These are phyloP conservation scores for Tylopilus vinaceipallidus DNA, from an alignment of 768 basidiomycete genomes.

Conservation along the genomic window DNA sequence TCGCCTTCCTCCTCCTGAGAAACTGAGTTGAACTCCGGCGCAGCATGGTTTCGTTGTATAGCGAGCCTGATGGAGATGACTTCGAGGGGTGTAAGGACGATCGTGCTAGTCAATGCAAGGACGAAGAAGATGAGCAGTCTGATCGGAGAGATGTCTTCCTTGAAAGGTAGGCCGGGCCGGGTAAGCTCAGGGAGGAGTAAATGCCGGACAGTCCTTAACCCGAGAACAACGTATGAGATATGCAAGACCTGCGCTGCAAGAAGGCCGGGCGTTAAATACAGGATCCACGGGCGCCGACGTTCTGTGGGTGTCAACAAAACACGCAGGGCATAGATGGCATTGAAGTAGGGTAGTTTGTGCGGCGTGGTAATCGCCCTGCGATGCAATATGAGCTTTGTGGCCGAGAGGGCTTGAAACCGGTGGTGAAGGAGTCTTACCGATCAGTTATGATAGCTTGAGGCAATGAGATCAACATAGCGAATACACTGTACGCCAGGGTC, in stretches of 20 bases:
- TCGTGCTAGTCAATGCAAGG: constrained; percentile 54
- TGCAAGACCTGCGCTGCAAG: constrained; percentile 43
- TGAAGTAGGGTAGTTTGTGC: constrained; percentile 66
- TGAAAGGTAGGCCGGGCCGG: constrained; percentile 31
- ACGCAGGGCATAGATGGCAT: constrained; percentile 56
- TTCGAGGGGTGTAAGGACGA: constrained; percentile 70
- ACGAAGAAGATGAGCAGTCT: constrained; percentile 55
- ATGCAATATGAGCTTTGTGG: constrained; percentile 1
- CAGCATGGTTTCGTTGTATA: constrained; percentile 82
- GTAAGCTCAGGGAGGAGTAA: constrained; percentile 58
- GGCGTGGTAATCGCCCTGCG: constrained; percentile 80
- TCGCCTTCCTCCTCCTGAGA: constrained; percentile 72
- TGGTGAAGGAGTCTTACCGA: constrained; percentile 44
- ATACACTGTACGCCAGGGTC: constrained; percentile 60
- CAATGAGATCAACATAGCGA: constrained; percentile 61
- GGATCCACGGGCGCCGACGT: constrained; percentile 70
- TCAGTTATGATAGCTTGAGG: constrained; percentile 77
- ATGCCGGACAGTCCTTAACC: constrained; percentile 42
- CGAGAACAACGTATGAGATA: constrained; percentile 44
- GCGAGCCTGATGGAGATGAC: constrained; percentile 77
- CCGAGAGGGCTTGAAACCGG: neutral
- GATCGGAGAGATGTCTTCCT: constrained; percentile 45
- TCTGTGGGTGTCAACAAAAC: constrained; percentile 80
- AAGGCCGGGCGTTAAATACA: constrained; percentile 77
- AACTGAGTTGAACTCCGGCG: constrained; percentile 70